These are phyloP conservation scores for Penicillium arizonense DNA, from an alignment of 495 filamentous ascomycete genomes.

Conservation along the genomic window DNA sequence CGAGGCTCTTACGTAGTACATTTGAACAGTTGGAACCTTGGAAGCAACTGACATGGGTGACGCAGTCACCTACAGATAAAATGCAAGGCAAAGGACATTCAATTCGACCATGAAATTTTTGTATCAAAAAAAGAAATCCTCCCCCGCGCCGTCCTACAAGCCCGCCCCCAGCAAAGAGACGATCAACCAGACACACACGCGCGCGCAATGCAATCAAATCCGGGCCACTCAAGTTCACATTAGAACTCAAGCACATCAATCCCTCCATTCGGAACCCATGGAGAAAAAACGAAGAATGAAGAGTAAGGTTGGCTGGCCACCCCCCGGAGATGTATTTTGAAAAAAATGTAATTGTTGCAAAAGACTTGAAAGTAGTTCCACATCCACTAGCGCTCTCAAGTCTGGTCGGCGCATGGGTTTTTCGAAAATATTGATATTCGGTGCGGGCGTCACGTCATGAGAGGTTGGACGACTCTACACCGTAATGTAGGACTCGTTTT, in stretches of 20 bases:
- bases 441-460: constrained; percentile 20
- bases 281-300: constrained; percentile 1
- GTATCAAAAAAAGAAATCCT: constrained; percentile 21
- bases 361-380: constrained; percentile 19
- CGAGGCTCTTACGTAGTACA: not conserved
- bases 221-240: constrained; percentile 1
- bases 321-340: too few relatives aligned
- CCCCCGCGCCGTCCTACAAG: constrained; percentile 14
- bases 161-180: constrained; percentile 8
- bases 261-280: constrained; percentile 6
- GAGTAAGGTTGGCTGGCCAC: not conserved
- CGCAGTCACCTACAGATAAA: not conserved
- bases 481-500: too few relatives aligned
- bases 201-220: not conserved
- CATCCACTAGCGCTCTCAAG: constrained; percentile 28
- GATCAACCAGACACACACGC: not conserved
- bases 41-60: not conserved
- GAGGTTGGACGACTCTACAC: not conserved
- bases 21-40: not conserved
- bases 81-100: constrained; percentile 24
- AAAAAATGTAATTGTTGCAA: constrained; percentile 2
- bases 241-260: not conserved
- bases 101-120: constrained; percentile 35
- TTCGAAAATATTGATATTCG: constrained; percentile 12
- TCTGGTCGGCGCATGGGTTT: not conserved